Conservation (phyloP, 176 grass and related monocot species). For the Carex scoparia region DNA sequence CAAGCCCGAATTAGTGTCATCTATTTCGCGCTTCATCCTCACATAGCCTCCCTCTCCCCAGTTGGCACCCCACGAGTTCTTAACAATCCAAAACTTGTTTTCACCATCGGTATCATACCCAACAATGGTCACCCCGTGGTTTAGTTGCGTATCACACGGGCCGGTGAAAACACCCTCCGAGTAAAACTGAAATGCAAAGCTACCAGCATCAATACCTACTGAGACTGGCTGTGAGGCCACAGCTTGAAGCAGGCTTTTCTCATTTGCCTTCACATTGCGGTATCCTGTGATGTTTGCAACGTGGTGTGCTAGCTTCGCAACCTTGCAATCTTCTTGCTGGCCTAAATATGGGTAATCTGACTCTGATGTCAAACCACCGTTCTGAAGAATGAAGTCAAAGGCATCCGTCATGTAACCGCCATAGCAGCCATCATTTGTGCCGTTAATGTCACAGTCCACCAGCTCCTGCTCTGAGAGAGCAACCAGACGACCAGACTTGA, state of each 20-base stretch:
- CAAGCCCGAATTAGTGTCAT: not conserved
- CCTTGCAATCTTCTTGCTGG: slow-evolving; percentile 5
- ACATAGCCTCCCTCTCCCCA: slow-evolving; percentile 43
- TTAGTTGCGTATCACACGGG: slow-evolving; percentile 18
- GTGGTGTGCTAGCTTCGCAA: not conserved
- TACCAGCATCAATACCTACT: slow-evolving; percentile 36
- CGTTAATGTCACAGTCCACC: slow-evolving; percentile 27
- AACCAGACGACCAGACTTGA: slow-evolving; percentile 21
- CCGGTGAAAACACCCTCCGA: slow-evolving; percentile 32
- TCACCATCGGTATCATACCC: slow-evolving; percentile 23
- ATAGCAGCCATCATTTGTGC: slow-evolving; percentile 18
- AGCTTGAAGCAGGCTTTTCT: slow-evolving; percentile 19
- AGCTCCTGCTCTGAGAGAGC: slow-evolving; percentile 39
- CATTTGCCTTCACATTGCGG: slow-evolving; percentile 26
- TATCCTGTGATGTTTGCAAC: slow-evolving; percentile 33
- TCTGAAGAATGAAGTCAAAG: slow-evolving; percentile 28
- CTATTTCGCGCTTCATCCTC: slow-evolving; percentile 26
- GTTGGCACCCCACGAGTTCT: slow-evolving; percentile 35
- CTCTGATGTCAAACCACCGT: slow-evolving; percentile 29
- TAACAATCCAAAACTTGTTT: slow-evolving; percentile 36
- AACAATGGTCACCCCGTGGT: slow-evolving; percentile 35
- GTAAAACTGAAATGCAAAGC: slow-evolving; percentile 34
- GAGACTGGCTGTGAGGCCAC: slow-evolving; percentile 33
- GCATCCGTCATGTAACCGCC: slow-evolving; percentile 36
- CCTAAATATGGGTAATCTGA: slow-evolving; percentile 29